phyloP scores from a whole-genome alignment of 2,329 filamentous ascomycete species.

The Diaporthe humulicola region DNA sequence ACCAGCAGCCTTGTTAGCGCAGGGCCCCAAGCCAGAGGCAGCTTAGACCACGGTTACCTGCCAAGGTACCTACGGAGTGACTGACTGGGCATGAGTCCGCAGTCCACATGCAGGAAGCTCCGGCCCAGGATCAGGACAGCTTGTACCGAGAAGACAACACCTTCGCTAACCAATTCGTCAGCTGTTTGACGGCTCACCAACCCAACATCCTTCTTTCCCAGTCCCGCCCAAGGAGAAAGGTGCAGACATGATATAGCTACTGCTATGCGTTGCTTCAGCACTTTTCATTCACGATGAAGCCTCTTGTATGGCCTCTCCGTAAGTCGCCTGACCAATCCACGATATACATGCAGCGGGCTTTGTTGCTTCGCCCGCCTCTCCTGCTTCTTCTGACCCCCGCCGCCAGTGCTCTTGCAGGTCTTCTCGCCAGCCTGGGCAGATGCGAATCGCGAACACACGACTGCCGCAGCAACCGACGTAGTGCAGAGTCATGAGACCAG shows the following conservation, averaged over 20 bases:
- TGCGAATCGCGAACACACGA: slow-evolving; percentile 50
- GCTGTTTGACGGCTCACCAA: not conserved
- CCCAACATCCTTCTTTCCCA: not conserved
- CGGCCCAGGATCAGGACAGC: slow-evolving; percentile 42
- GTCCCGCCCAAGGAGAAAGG: not conserved
- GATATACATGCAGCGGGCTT: not conserved
- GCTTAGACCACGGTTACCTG: not conserved
- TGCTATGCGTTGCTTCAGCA: slow-evolving; percentile 38
- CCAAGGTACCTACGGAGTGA: no score
- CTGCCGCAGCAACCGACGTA: slow-evolving; percentile 36
- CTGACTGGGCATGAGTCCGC: not conserved
- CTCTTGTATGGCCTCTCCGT: slow-evolving; percentile 51
- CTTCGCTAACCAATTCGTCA: slow-evolving; percentile 10
- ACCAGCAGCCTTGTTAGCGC: slow-evolving; percentile 13
- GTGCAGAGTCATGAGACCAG: slow-evolving; percentile 36
- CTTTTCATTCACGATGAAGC: slow-evolving; percentile 37
- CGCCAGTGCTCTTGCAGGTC: slow-evolving; percentile 62
- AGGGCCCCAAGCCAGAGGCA: slow-evolving; percentile 2
- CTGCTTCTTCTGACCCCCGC: not conserved
- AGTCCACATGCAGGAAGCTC: slow-evolving; percentile 24
- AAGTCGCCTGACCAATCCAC: slow-evolving; percentile 44
- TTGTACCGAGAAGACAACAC: slow-evolving; percentile 39
- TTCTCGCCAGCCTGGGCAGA: slow-evolving; percentile 53
- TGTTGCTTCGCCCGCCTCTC: no score
- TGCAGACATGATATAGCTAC: slow-evolving; percentile 37